Conservation (phyloP, 2,329 filamentous ascomycete species). For the Fusarium cyanostomum region DNA sequence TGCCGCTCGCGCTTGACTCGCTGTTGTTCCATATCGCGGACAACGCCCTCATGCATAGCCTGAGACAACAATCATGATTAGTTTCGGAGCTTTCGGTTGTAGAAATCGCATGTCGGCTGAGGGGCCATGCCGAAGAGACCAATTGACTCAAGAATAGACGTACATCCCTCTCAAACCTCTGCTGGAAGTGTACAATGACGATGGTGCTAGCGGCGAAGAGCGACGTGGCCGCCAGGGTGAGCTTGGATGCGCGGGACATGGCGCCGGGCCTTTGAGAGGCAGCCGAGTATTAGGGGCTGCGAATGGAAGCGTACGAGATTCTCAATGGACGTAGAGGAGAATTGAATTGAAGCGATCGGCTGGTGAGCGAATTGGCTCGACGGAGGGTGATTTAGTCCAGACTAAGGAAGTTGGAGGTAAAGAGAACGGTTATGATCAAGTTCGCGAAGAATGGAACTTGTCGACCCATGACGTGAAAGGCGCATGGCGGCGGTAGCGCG, state of each 20-base stretch:
- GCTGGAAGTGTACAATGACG: constrained; percentile 87
- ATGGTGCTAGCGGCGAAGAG: constrained; percentile 81
- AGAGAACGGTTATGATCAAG: constrained; percentile 14
- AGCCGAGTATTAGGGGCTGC: background rate
- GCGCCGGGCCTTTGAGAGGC: background rate
- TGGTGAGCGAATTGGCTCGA: background rate
- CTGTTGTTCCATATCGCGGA: constrained; percentile 95
- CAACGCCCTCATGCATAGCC: constrained; percentile 96
- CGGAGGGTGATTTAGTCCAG: background rate
- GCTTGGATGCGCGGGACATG: constrained; percentile 92
- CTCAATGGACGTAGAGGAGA: background rate
- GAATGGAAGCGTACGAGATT: background rate
- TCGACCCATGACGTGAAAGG: constrained; percentile 32
- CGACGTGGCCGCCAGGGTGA: constrained; percentile 82
- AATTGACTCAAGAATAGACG: constrained; percentile 43
- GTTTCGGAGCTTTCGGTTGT: background rate
- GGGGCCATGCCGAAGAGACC: background rate
- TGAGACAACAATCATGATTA: constrained; percentile 47
- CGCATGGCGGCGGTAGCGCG: constrained; percentile 25
- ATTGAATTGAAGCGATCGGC: fast-evolving
- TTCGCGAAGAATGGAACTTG: constrained; percentile 18
- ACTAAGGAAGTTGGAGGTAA: background rate
- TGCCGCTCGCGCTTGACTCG: constrained; percentile 89
- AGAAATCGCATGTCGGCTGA: background rate
- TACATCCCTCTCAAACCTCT: constrained; percentile 85